Evolutionary conservation across 1,284 basidiomycete species (phyloP).

Genomic region (Psilocybe mexicana): DNA sequence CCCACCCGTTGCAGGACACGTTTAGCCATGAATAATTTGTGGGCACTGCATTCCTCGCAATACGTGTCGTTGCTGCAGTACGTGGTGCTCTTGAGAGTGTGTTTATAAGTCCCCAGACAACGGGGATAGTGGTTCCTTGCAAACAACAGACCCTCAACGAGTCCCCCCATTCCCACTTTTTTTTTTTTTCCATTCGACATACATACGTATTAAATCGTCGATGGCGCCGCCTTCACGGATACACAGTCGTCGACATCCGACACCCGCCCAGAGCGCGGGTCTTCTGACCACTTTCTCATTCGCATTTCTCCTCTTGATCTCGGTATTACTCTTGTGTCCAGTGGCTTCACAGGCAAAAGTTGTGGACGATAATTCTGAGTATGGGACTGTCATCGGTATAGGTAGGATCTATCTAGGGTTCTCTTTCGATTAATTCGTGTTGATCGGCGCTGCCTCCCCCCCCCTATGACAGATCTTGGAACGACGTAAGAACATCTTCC

Average conservation of each 20-base stretch:
- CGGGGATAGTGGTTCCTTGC: too few relatives aligned
- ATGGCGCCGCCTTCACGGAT: constrained; percentile 16
- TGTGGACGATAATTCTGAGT: constrained; percentile 18
- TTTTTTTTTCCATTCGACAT: background rate
- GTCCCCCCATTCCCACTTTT: background rate
- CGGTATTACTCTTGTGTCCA: constrained; percentile 29
- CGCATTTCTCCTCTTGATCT: constrained; percentile 25
- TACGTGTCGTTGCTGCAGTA: background rate
- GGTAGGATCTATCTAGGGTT: constrained; percentile 18
- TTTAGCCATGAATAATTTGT: background rate
- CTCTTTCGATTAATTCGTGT: background rate
- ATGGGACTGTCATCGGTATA: constrained; percentile 33
- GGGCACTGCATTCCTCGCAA: background rate
- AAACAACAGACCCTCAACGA: too few relatives aligned
- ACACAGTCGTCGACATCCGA: constrained; percentile 19
- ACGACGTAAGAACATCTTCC: constrained; percentile 18
- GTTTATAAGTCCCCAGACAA: too few relatives aligned
- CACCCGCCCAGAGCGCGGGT: constrained; percentile 16
- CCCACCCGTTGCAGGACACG: background rate
- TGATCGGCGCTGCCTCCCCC: background rate
- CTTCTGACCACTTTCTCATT: constrained; percentile 20
- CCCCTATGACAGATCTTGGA: constrained; percentile 20
- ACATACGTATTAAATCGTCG: background rate
- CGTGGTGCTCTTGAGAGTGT: background rate
- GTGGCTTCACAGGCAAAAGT: constrained; percentile 20